These are phyloP conservation scores for Ceratocystis harringtonii DNA, from an alignment of 2,329 filamentous ascomycete genomes.

Conservation along the genomic window DNA sequence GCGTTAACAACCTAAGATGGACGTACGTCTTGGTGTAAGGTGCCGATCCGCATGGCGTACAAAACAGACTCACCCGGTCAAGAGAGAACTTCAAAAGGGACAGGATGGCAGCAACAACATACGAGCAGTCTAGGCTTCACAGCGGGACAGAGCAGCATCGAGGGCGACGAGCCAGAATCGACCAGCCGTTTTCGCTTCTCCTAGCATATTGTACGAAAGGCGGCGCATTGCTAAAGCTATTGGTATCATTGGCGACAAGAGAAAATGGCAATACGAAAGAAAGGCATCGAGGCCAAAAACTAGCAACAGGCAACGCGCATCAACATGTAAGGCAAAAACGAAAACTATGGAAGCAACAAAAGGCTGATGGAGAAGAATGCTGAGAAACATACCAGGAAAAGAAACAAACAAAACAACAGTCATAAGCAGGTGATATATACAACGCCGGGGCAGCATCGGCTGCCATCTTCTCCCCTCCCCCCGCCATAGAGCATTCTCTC, in stretches of 20 bases:
- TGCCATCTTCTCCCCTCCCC: not conserved
- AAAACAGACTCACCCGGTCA: too few species aligned
- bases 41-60: too few species aligned
- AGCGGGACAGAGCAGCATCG: too few species aligned
- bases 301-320: not conserved
- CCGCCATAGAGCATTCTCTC: not conserved
- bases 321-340: not conserved
- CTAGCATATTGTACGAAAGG: not conserved
- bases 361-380: not conserved
- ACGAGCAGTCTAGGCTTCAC: too few species aligned
- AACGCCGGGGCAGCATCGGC: not conserved
- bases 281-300: not conserved
- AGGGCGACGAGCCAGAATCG: not conserved
- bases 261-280: not conserved
- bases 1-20: too few species aligned
- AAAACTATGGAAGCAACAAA: not conserved
- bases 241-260: not conserved
- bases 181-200: too few species aligned
- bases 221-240: not conserved
- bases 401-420: not conserved
- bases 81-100: too few species aligned
- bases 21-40: too few species aligned
- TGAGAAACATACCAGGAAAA: not conserved
- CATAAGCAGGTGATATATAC: not conserved
- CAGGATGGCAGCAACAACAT: too few species aligned